These are phyloP conservation scores for Aspergillus fischeri DNA, from an alignment of 2,329 filamentous ascomycete species.

Conservation along the genomic window DNA sequence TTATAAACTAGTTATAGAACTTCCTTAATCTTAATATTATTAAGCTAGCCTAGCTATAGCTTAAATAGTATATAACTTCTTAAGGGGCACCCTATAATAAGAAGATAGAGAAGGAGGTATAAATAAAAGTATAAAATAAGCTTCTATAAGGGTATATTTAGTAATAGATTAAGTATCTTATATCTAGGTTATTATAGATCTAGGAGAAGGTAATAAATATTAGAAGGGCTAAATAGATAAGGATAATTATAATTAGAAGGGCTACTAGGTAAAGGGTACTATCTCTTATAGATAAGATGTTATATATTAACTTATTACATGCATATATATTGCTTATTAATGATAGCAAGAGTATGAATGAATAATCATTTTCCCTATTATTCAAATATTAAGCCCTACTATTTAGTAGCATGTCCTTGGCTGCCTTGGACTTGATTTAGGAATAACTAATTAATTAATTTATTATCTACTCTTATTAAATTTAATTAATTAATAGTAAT, in stretches of 20 bases:
- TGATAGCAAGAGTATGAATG: too few relatives aligned
- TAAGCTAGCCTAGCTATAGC: not conserved
- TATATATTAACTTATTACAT: too few relatives aligned
- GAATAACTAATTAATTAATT: too few relatives aligned
- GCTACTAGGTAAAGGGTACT: too few relatives aligned
- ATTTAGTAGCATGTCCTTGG: too few relatives aligned
- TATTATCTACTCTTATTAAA: too few relatives aligned
- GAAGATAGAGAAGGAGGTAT: not conserved
- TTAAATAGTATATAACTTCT: not conserved
- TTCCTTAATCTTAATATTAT: not conserved
- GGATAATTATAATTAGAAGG: not conserved
- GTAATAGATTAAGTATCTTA: not conserved
- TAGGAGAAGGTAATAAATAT: not conserved
- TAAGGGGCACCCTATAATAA: not conserved
- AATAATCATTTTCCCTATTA: too few relatives aligned
- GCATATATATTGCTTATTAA: too few relatives aligned
- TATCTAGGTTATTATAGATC: not conserved
- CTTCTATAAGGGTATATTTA: not conserved
- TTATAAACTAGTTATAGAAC: not conserved
- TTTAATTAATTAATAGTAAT: too few relatives aligned
- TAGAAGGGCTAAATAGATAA: not conserved
- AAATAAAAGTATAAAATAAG: not conserved
- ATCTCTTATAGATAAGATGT: not conserved
- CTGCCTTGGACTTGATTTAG: too few relatives aligned
- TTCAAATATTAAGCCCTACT: too few relatives aligned